Conservation (phyloP, 163 green algal genomes). For the Smithsoniella earleae region DNA sequence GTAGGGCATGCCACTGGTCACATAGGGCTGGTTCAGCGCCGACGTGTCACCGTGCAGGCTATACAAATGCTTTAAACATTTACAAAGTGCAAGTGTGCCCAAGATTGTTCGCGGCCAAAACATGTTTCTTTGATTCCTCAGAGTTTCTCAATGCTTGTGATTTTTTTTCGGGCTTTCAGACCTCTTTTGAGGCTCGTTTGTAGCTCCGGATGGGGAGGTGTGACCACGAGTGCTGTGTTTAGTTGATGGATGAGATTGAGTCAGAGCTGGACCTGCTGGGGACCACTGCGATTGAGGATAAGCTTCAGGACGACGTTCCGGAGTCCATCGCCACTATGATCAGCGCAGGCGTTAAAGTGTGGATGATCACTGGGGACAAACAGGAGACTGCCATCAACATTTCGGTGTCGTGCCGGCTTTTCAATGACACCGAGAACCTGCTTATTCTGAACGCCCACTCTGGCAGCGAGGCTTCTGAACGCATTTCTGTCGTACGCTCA, state of each 20-base stretch:
- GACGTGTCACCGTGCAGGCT: no score
- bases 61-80: no score
- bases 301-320: constrained; percentile 78
- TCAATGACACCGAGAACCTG: constrained; percentile 46
- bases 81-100: no score
- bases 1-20: no score
- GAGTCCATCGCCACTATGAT: constrained; percentile 60
- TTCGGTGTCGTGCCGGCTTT: constrained; percentile 59
- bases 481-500: constrained; percentile 10
- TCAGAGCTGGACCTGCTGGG: constrained; percentile 67
- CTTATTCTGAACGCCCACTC: constrained; percentile 53
- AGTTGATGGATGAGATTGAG: constrained; percentile 60
- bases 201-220: no score
- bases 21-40: no score
- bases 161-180: no score
- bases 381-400: constrained; percentile 81
- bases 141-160: no score
- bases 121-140: no score
- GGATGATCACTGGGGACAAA: constrained; percentile 83
- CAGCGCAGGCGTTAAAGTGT: constrained; percentile 59
- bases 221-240: no score
- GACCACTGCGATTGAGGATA: constrained; percentile 83
- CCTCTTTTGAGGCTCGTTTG: no score
- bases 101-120: no score
- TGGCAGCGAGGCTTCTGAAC: constrained; percentile 33